Evolutionary conservation across 352 stramenopile genomes (phyloP).

Genomic region (Peronospora destructor): DNA sequence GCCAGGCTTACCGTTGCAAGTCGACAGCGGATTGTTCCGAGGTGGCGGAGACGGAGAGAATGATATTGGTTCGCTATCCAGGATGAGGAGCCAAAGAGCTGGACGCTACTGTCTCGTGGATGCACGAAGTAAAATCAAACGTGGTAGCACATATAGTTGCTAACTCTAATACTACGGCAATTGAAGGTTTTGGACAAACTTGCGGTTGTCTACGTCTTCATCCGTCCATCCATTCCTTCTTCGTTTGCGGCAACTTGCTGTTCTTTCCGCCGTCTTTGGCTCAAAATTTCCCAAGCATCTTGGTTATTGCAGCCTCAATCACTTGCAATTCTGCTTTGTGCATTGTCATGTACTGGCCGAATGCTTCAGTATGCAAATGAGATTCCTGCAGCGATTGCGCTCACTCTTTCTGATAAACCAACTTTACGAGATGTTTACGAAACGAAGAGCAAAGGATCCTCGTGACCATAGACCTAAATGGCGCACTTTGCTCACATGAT

Average conservation of each 20-base stretch:
- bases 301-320: conserved; percentile 40
- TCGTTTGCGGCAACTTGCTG: conserved; percentile 30
- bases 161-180: conserved; percentile 43
- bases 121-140: conserved; percentile 39
- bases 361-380: conserved; percentile 43
- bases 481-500: not conserved
- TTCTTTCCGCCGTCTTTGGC: conserved; percentile 26
- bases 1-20: conserved; percentile 53
- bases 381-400: conserved; percentile 47
- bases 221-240: conserved; percentile 23
- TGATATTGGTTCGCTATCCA: conserved; percentile 58
- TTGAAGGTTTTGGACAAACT: conserved; percentile 26
- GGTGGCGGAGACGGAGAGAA: conserved; percentile 51
- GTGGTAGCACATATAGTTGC: not conserved
- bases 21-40: conserved; percentile 40
- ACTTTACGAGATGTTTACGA: conserved; percentile 55
- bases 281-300: conserved; percentile 63
- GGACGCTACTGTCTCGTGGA: conserved; percentile 49
- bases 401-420: conserved; percentile 53
- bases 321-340: conserved; percentile 45
- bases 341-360: conserved; percentile 54
- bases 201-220: conserved; percentile 17
- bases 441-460: conserved; percentile 59
- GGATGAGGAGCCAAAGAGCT: conserved; percentile 35
- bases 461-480: conserved; percentile 31